Base-by-base conservation (phyloP, 2,329 filamentous ascomycete species). In the Calonectria multiphialidica region DNA sequence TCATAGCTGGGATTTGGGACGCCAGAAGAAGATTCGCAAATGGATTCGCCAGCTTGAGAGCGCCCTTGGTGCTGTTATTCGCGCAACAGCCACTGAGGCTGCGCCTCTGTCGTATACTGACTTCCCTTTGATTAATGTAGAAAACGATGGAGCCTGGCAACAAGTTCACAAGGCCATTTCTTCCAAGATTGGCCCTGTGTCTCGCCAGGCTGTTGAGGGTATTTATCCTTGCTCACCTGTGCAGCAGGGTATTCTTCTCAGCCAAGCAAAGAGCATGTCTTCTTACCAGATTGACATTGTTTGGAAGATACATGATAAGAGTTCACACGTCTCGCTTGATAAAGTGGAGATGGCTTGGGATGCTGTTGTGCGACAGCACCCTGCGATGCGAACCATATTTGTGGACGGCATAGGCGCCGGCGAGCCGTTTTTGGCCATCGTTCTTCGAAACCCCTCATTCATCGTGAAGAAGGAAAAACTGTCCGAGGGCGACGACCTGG, bases 241-340 rank as follows among this genome's bases (percentile, higher is more conserved):
- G 33, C 69, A 71, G 8, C 30, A 71, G 25, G 69, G 69, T 28
- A 70, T 70, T 35, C 61, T 70, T 15, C 67, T 70, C 25, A 70
- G 67, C 12, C 67, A 70, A 28, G 61, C 61, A 23, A 70, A 65
- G 25, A 47, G 45, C 61, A 59, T 59, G 53, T 59, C 53, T 2
- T 59, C 53, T 13, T 59, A 59, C 23, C 35, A 50, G 35, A 57
- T 59, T 15, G 53, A 59, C 18, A 49, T 69, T 57, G 40, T 70
- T 5, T 70, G 59, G 59, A 65, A 59, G 40, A 40, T 70, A 2
- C 33, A 59, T 21, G n/a, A 59, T 21, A 59, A 25, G 35, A 40
- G 23, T 15, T 25, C 53, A 16, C 53, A 23, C 7, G 15, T 59
- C 33, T 59, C 53, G 0, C 13, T 59, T 15, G 6, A 12, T 5